Evolutionary conservation across 495 filamentous ascomycete genomes (phyloP).

Genomic region (Talaromyces adpressus): DNA sequence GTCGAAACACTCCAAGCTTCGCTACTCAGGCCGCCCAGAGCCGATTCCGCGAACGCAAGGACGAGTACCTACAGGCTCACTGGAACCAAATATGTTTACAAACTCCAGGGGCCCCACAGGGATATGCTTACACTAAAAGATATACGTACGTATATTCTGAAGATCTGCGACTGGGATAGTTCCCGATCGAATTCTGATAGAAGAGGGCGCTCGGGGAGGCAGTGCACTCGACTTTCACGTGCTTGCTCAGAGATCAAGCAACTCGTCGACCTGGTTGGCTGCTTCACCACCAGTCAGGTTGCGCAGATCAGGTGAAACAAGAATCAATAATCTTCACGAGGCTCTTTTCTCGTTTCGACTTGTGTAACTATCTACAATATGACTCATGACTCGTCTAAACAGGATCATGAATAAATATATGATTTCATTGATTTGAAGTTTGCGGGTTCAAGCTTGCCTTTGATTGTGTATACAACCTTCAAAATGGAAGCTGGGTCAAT

Average conservation of each 20-base stretch:
- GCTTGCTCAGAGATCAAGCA: neutral
- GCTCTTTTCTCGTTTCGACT: neutral
- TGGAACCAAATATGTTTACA: too few relatives aligned
- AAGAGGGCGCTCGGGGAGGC: neutral
- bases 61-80: too few relatives aligned
- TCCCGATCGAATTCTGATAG: too few relatives aligned
- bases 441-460: neutral
- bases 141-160: too few relatives aligned
- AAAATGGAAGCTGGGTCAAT: neutral
- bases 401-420: neutral
- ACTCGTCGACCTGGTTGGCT: neutral
- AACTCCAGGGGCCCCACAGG: too few relatives aligned
- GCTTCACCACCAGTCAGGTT: neutral
- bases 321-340: neutral
- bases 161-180: too few relatives aligned
- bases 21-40: too few relatives aligned
- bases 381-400: neutral
- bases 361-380: neutral
- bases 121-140: too few relatives aligned
- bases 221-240: neutral
- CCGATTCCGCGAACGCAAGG: too few relatives aligned
- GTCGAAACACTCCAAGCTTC: too few relatives aligned
- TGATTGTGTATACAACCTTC: neutral
- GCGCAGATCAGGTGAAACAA: neutral
- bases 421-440: neutral